phyloP scores from a whole-genome alignment of 768 basidiomycete genomes.

The Rhodotorula toruloides region DNA sequence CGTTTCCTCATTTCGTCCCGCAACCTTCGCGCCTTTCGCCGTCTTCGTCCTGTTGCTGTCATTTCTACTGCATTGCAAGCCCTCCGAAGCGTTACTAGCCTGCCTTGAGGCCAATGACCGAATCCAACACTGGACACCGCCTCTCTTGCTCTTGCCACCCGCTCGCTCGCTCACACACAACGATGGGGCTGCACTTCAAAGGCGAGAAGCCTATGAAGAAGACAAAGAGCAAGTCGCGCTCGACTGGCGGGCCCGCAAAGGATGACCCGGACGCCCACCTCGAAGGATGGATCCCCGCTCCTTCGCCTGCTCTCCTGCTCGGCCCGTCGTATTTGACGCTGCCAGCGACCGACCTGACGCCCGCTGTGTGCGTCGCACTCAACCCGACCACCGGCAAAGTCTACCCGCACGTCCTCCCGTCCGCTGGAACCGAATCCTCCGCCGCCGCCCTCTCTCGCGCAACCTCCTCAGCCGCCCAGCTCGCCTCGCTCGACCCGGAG shows the following conservation, averaged over 20 bases:
- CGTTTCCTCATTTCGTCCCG: too few species aligned
- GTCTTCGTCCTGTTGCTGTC: not conserved
- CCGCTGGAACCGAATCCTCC: not conserved
- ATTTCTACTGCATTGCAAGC: not conserved
- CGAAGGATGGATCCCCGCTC: slow-evolving; percentile 28
- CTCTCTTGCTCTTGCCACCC: not conserved
- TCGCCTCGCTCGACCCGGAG: slow-evolving; percentile 26
- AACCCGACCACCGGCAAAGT: slow-evolving; percentile 36
- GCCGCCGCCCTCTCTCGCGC: slow-evolving; percentile 5
- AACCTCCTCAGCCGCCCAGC: not conserved
- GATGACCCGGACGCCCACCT: slow-evolving; percentile 12
- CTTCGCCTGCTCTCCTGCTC: slow-evolving; percentile 23
- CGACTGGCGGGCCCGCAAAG: not conserved
- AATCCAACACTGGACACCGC: too few species aligned
- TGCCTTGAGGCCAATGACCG: too few species aligned
- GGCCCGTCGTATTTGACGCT: slow-evolving; percentile 34
- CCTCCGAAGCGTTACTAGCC: too few species aligned
- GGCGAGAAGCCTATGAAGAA: slow-evolving; percentile 79
- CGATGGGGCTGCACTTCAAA: slow-evolving; percentile 67
- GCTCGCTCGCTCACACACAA: not conserved
- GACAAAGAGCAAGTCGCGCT: slow-evolving; percentile 58
- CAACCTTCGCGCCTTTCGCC: too few species aligned
- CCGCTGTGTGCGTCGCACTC: slow-evolving; percentile 19
- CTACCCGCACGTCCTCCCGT: slow-evolving; percentile 17
- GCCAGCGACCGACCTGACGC: not conserved